Conservation (phyloP, 805 yeast genomes). For the Candida maris region DNA sequence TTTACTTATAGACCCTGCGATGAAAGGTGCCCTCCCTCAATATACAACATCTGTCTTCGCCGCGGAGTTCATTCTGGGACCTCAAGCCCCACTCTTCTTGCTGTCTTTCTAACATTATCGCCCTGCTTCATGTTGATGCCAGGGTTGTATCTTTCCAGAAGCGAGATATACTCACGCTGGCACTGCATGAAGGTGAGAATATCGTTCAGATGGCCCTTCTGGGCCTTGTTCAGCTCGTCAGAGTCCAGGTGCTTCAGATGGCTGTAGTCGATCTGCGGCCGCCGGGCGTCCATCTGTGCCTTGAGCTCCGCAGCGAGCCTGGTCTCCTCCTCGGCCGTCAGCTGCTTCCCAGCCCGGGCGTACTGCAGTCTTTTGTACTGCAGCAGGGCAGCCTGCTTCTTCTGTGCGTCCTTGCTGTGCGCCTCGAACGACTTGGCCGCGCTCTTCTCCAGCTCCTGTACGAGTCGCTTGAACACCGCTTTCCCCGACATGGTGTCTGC, state of each 20-base stretch:
- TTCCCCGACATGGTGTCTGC: conserved; percentile 26
- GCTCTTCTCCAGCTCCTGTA: conserved; percentile 38
- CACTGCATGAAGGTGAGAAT: conserved; percentile 58
- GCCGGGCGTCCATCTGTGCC: conserved; percentile 24
- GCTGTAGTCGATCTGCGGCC: conserved; percentile 25
- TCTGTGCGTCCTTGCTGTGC: conserved; percentile 38
- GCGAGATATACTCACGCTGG: conserved; percentile 74
- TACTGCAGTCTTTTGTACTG: conserved; percentile 48
- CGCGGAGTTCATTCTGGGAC: conserved; percentile 53
- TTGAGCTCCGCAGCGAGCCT: conserved; percentile 36
- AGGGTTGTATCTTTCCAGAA: conserved; percentile 83
- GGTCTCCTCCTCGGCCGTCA: conserved; percentile 31
- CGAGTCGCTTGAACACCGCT: conserved; percentile 27
- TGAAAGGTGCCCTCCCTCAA: no score
- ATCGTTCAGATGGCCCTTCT: conserved; percentile 48
- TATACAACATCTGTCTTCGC: no score
- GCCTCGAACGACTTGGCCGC: conserved; percentile 35
- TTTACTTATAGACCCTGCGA: no score
- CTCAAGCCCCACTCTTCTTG: conserved; percentile 83
- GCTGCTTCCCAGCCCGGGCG: conserved; percentile 35
- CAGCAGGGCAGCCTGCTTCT: conserved; percentile 43
- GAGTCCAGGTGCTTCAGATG: conserved; percentile 28
- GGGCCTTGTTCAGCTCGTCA: conserved; percentile 20
- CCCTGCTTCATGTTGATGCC: conserved; percentile 73
- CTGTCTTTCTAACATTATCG: conserved; percentile 77